These are phyloP conservation scores for Yamadazyma dushanensis DNA, from an alignment of 1,139 yeast genomes.

Conservation along the genomic window DNA sequence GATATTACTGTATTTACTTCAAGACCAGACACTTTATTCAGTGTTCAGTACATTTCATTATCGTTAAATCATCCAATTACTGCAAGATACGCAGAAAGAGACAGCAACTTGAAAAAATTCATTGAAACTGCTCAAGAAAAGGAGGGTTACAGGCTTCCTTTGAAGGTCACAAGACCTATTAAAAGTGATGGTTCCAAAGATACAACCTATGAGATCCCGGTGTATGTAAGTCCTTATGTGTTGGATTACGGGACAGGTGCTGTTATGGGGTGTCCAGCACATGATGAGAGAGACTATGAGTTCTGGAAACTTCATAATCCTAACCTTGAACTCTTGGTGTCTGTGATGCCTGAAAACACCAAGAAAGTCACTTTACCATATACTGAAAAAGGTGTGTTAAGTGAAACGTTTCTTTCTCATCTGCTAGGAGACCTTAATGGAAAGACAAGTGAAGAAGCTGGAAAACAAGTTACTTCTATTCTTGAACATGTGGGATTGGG, in stretches of 20 bases:
- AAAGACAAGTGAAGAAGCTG: slow-evolving; percentile 51
- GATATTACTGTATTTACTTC: slow-evolving; percentile 70
- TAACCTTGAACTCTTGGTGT: slow-evolving; percentile 33
- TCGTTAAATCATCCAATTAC: slow-evolving; percentile 71
- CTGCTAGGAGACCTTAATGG: slow-evolving; percentile 54
- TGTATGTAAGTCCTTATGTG: slow-evolving; percentile 90
- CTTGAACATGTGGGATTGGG: slow-evolving; percentile 48
- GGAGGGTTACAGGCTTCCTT: slow-evolving; percentile 51
- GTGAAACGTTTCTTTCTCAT: slow-evolving; percentile 12
- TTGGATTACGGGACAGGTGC: slow-evolving; percentile 88
- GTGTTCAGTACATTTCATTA: slow-evolving; percentile 80
- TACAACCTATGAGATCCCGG: slow-evolving; percentile 49
- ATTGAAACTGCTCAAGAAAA: slow-evolving; percentile 52
- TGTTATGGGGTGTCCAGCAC: slow-evolving; percentile 98
- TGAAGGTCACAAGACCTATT: slow-evolving; percentile 65
- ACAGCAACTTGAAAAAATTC: slow-evolving; percentile 47
- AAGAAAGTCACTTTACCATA: slow-evolving; percentile 35
- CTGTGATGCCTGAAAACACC: slow-evolving; percentile 40
- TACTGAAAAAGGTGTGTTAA: slow-evolving; percentile 48
- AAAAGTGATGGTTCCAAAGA: slow-evolving; percentile 23
- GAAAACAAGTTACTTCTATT: slow-evolving; percentile 40
- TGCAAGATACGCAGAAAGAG: slow-evolving; percentile 28
- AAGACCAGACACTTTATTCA: slow-evolving; percentile 81
- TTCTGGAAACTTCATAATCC: slow-evolving; percentile 75
- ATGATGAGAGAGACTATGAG: slow-evolving; percentile 76